Base-by-base conservation (phyloP, 2,329 filamentous ascomycete species). In the Colletotrichum tropicale region DNA sequence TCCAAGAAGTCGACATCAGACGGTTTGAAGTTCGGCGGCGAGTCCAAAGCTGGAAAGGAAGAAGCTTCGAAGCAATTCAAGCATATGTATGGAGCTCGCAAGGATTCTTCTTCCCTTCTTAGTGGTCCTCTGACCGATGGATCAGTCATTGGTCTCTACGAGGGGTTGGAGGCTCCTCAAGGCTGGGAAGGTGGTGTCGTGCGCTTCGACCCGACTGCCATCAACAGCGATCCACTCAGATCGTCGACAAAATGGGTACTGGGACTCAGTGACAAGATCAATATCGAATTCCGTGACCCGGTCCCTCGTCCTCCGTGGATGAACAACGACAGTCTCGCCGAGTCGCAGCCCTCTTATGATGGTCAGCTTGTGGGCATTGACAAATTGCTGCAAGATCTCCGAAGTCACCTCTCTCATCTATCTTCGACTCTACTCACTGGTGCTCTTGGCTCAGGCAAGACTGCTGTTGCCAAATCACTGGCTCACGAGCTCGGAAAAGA, bases 361-460 rank as follows among this genome's bases (percentile, higher is more conserved):
- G 91, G 94, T 12, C 83, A 89, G 5, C 88, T 99, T 78, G 95
- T 98, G 21, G 96, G 96, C 2, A 96, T 98, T 73, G 95, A 98
- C 79, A 87, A 89, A 3, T 86, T 98, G 0, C 89, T 98, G 32
- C 88, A 90, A 8, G 92, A 95, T 78, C 88, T 98, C 24, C 89
- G 93, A 75, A 93, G 92, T 3, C 94, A 98, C 79, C 87, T 99
- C 6, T 92, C 93, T 1, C 94, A 98, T 79, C 91, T 95, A 78
- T 98, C 96, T 0, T 98, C 97, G 0, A 94, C 98, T 2, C 88
- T 99, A 28, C 85, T 99, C 58, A 98, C 96, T 0, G 97, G 97
- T 52, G 95, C 94, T 1, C 91, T 98, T 78, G 97, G 97, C 0
- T 94, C 96, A 26, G 97, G 97, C 30, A 99, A 99, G 86, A 96